Evolutionary conservation across 2,329 filamentous ascomycete genomes (phyloP).

Genomic region (Neofusicoccum umdonicola): DNA sequence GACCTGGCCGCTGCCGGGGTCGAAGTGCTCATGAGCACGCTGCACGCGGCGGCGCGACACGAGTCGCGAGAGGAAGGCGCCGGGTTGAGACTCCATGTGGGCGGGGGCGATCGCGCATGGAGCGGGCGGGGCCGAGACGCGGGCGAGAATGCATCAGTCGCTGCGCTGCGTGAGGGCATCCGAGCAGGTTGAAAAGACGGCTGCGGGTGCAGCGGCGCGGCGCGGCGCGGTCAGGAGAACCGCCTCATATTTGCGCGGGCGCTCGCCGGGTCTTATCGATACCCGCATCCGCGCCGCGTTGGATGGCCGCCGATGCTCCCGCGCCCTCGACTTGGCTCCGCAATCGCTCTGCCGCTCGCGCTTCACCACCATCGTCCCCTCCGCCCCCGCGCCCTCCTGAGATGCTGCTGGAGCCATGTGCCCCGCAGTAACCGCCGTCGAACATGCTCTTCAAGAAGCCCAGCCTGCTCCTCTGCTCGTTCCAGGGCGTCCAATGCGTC

Average conservation of each 20-base stretch:
- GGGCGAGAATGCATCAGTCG: not conserved
- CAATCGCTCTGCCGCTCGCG: not conserved
- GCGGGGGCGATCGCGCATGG: not conserved
- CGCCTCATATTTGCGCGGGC: not conserved
- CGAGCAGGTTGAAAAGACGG: not conserved
- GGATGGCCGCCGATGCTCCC: not conserved
- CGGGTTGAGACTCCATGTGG: not conserved
- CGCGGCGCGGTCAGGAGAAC: not conserved
- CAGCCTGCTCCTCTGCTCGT: slow-evolving; percentile 30
- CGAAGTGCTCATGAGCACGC: not conserved
- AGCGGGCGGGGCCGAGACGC: not conserved
- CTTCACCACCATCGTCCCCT: not conserved
- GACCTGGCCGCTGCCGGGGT: not conserved
- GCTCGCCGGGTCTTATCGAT: not conserved
- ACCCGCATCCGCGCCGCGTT: not conserved
- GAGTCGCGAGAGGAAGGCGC: not conserved
- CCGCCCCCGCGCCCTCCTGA: not conserved
- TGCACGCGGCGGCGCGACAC: not conserved
- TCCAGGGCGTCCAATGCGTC: slow-evolving; percentile 24
- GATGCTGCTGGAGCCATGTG: slow-evolving; percentile 14
- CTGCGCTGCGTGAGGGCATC: not conserved
- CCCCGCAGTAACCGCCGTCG: not conserved
- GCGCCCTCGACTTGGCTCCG: slow-evolving; percentile 9
- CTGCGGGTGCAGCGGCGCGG: too few relatives aligned
- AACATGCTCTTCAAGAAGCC: slow-evolving; percentile 40